Percentiles rank a stretch among this genome's conserved stretches.
These are phyloP conservation scores for Aspergillus fumigatiaffinis DNA, from an alignment of 2,329 filamentous ascomycete species.

Conservation along the genomic window DNA sequence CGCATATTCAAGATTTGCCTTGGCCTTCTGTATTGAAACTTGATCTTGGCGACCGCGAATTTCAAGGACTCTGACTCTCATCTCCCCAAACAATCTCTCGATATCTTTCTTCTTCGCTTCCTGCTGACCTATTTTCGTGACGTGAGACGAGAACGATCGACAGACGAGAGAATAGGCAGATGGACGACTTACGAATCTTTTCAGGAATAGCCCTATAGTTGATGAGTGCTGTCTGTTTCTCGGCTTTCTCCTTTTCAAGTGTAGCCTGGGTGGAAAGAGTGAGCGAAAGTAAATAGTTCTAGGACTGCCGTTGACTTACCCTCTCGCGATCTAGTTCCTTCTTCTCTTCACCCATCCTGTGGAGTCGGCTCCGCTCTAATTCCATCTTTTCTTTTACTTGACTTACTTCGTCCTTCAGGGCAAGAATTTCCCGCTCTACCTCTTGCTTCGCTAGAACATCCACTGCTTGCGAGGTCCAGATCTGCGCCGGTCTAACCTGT, in stretches of 20 bases:
- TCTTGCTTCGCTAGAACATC: conserved; percentile 58
- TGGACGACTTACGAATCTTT: conserved; percentile 59
- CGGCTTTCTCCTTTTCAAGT: conserved; percentile 57
- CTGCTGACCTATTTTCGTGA: conserved; percentile 39
- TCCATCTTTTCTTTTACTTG: conserved; percentile 25
- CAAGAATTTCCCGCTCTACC: conserved; percentile 50
- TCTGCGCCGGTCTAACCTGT: conserved; percentile 56
- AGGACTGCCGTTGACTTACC: conserved; percentile 29
- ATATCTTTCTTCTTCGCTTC: conserved; percentile 45
- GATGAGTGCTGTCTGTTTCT: conserved; percentile 62
- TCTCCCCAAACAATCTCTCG: conserved; percentile 37
- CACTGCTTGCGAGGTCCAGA: conserved; percentile 75
- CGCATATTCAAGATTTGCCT: conserved; percentile 53
- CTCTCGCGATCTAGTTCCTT: conserved; percentile 35
- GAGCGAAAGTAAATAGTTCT: conserved; percentile 4
- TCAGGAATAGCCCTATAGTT: conserved; percentile 65
- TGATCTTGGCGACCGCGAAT: conserved; percentile 55
- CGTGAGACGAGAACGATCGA: conserved; percentile 20
- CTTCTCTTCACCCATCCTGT: conserved; percentile 18
- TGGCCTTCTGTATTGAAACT: conserved; percentile 54
- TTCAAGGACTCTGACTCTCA: conserved; percentile 47
- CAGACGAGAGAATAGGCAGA: conserved; percentile 9
- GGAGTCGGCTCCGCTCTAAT: conserved; percentile 26
- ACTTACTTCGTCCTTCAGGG: conserved; percentile 42
- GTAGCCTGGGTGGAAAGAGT: conserved; percentile 18